Conservation (phyloP, 2,329 filamentous ascomycete genomes). For the Dactylella cylindrospora region DNA sequence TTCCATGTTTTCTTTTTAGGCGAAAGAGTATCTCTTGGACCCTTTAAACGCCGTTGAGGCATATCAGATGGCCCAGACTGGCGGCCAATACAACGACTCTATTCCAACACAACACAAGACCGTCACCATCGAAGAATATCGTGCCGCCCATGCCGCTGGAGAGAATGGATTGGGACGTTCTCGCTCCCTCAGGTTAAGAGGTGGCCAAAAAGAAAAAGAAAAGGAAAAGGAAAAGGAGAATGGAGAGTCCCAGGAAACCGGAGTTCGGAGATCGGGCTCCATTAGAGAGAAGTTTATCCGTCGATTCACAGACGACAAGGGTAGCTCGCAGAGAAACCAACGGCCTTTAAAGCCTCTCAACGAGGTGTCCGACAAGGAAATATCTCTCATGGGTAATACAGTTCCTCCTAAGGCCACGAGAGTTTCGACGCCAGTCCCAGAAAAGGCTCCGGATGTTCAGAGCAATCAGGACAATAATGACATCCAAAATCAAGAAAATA, state of each 20-base stretch:
- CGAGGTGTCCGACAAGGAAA: constrained; percentile 37
- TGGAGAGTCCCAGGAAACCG: constrained; percentile 7
- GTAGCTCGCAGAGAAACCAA: constrained; percentile 32
- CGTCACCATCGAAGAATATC: constrained; percentile 21
- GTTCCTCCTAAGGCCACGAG: constrained; percentile 21
- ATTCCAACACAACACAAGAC: constrained; percentile 43
- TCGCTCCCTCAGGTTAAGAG: constrained; percentile 22
- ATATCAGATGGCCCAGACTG: constrained; percentile 42
- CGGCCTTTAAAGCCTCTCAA: constrained; percentile 31
- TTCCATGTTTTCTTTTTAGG: constrained; percentile 30
- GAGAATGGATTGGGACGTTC: constrained; percentile 11
- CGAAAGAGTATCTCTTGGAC: constrained; percentile 42
- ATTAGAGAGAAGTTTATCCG: constrained; percentile 41
- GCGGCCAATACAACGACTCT: constrained; percentile 42
- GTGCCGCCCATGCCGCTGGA: background rate
- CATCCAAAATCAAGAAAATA: constrained; percentile 37
- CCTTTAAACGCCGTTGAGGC: constrained; percentile 44
- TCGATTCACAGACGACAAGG: constrained; percentile 38
- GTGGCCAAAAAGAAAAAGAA: constrained; percentile 18
- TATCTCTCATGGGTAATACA: constrained; percentile 38
- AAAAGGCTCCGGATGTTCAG: constrained; percentile 16
- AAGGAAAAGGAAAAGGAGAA: background rate
- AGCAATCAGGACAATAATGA: constrained; percentile 36
- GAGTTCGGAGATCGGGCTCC: constrained; percentile 23
- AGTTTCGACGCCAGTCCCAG: constrained; percentile 12